These are phyloP conservation scores for Phytophthora kernoviae DNA, from an alignment of 352 stramenopile genomes.

Conservation along the genomic window DNA sequence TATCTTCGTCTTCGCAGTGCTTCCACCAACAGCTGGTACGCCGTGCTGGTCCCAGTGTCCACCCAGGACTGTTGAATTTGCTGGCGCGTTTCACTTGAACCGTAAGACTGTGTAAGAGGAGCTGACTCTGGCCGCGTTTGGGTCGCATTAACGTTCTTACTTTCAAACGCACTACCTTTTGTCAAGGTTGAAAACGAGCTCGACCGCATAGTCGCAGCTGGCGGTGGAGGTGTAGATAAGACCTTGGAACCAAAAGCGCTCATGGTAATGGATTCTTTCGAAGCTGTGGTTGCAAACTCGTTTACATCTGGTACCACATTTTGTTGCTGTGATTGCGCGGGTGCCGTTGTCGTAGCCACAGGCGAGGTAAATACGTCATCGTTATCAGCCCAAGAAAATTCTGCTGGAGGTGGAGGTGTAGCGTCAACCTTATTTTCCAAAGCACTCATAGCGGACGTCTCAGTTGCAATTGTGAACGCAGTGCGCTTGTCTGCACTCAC, in stretches of 20 bases:
- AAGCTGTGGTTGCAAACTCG: not conserved
- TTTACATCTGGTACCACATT: not conserved
- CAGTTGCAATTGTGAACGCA: not conserved
- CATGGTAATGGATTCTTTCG: not conserved
- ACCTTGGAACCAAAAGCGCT: too few relatives aligned
- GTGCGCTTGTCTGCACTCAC: not conserved
- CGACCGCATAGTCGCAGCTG: not conserved
- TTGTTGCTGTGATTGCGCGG: not conserved
- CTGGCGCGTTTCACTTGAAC: constrained; percentile 12
- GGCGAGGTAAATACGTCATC: not conserved
- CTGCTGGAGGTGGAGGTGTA: not conserved
- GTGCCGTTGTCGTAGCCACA: not conserved
- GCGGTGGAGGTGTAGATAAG: not conserved
- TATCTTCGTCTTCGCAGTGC: not conserved
- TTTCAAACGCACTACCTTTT: constrained; percentile 9
- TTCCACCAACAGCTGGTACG: not conserved
- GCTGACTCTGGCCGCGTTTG: constrained; percentile 13
- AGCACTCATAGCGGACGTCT: not conserved
- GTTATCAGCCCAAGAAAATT: not conserved
- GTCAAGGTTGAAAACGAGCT: constrained; percentile 3
- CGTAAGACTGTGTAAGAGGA: constrained; percentile 2
- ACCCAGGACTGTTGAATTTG: constrained; percentile 22
- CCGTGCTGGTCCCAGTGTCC: constrained; percentile 23
- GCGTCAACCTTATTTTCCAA: not conserved
- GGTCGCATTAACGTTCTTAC: constrained; percentile 5